Percentiles rank a stretch among this genome's conserved stretches.
phyloP scores from a whole-genome alignment of 768 basidiomycete genomes.

The Tricholomella constricta region DNA sequence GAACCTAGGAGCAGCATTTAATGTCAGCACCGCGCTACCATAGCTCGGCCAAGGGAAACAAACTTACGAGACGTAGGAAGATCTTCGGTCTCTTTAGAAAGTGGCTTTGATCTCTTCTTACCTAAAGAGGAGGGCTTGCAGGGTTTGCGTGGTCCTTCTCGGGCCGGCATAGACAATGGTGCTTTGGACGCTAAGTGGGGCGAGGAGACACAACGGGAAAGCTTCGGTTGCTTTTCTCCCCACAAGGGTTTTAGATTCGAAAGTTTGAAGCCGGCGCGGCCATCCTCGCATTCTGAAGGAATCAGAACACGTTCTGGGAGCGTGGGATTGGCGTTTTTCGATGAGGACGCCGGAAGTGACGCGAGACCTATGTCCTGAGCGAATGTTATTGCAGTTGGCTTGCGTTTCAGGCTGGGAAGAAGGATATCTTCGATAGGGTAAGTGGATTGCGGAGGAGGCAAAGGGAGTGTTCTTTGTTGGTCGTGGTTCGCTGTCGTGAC shows the following conservation, averaged over 20 bases:
- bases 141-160: conserved; percentile 5
- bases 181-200: conserved; percentile 16
- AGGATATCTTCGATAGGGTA: neutral
- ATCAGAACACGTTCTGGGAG: conserved; percentile 14
- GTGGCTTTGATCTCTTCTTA: conserved; percentile 18
- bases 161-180: neutral
- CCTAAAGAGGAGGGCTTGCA: conserved; percentile 5
- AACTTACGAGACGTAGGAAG: conserved; percentile 13
- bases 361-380: conserved; percentile 3
- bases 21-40: neutral
- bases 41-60: neutral
- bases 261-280: conserved; percentile 22
- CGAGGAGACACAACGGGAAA: conserved; percentile 25
- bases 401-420: conserved; percentile 7
- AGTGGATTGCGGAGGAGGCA: neutral
- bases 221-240: conserved; percentile 26
- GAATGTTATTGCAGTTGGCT: conserved; percentile 12
- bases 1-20: neutral
- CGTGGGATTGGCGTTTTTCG: neutral
- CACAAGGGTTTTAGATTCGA: conserved; percentile 27
- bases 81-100: conserved; percentile 23
- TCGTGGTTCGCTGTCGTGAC: neutral
- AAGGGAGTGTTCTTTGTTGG: neutral
- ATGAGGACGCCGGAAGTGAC: conserved; percentile 5
- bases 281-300: conserved; percentile 10